A percentile compares a stretch with the other conserved stretches of the same genome.
These are phyloP conservation scores for Mytilinidion resinicola DNA, from an alignment of 495 filamentous ascomycete genomes.

Conservation along the genomic window DNA sequence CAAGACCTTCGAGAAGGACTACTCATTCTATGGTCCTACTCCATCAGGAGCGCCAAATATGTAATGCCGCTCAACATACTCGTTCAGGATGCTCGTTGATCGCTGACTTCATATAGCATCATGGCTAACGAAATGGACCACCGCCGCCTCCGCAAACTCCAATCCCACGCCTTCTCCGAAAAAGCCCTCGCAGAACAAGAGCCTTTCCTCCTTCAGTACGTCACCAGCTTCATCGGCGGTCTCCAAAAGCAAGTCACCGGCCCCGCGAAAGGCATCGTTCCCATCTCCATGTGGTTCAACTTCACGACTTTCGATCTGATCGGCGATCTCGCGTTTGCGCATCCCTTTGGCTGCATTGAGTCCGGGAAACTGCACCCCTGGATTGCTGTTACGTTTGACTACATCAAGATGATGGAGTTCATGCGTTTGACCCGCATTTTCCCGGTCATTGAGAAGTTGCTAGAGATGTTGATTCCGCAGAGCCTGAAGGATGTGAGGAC, in stretches of 20 bases:
- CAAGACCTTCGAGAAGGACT: not conserved
- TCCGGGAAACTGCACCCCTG: conserved; percentile 7
- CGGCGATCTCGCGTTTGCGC: conserved; percentile 12
- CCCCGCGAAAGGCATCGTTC: conserved; percentile 8
- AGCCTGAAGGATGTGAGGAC: not conserved
- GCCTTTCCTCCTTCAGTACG: conserved; percentile 1
- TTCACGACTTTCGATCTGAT: conserved; percentile 16
- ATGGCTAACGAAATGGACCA: conserved; percentile 12
- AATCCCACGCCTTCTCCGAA: conserved; percentile 10
- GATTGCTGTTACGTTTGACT: conserved; percentile 8
- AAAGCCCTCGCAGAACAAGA: conserved; percentile 14
- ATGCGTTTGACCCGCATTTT: not conserved
- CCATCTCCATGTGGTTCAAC: conserved; percentile 12
- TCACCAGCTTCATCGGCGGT: not conserved
- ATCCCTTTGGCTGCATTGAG: conserved; percentile 12
- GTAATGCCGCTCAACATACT: not conserved
- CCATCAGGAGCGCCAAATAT: not conserved
- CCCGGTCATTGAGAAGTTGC: conserved; percentile 5
- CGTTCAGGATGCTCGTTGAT: conserved; percentile 1
- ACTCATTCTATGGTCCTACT: not conserved
- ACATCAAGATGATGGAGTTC: conserved; percentile 9
- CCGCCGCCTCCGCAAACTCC: conserved; percentile 5
- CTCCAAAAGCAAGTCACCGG: not conserved
- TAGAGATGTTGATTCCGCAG: conserved; percentile 1
- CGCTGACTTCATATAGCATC: not conserved